phyloP scores from a whole-genome alignment of 495 filamentous ascomycete genomes.

The Cercophora scortea region DNA sequence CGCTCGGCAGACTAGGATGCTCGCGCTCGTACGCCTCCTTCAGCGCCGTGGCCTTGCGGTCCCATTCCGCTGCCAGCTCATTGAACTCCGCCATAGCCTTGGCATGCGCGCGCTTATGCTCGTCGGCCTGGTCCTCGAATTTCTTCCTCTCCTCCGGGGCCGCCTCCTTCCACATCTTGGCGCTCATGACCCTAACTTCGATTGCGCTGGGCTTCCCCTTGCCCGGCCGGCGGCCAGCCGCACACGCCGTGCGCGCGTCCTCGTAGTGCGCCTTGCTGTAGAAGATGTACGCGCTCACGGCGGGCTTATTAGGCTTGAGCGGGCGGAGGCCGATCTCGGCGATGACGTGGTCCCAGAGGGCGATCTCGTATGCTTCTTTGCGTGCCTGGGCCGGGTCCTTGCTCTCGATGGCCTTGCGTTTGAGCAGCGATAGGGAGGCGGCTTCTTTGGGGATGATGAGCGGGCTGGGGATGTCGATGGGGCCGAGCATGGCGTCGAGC shows the following conservation, averaged over 20 bases:
- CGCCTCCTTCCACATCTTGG: slow-evolving; percentile 83
- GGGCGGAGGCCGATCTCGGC: slow-evolving; percentile 66
- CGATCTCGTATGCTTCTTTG: slow-evolving; percentile 62
- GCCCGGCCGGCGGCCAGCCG: slow-evolving; percentile 53
- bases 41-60: slow-evolving; percentile 51
- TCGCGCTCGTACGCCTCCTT: slow-evolving; percentile 55
- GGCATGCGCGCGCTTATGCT: slow-evolving; percentile 55
- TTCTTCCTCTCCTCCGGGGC: slow-evolving; percentile 59
- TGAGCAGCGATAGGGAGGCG: slow-evolving; percentile 28
- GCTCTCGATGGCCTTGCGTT: slow-evolving; percentile 45
- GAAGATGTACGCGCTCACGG: slow-evolving; percentile 65
- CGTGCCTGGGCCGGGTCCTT: slow-evolving; percentile 45
- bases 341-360: slow-evolving; percentile 62
- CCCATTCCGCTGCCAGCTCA: slow-evolving; percentile 57
- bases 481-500: slow-evolving; percentile 67
- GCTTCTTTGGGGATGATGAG: slow-evolving; percentile 59
- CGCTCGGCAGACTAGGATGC: slow-evolving; percentile 30
- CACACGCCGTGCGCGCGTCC: slow-evolving; percentile 62
- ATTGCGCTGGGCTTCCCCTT: slow-evolving; percentile 65
- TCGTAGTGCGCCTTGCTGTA: slow-evolving; percentile 78
- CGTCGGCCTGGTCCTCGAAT: slow-evolving; percentile 63
- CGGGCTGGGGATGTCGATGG: slow-evolving; percentile 67
- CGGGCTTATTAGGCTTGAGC: slow-evolving; percentile 57
- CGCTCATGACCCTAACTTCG: slow-evolving; percentile 73
- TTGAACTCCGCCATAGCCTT: slow-evolving; percentile 51